Base-by-base conservation (phyloP, 2,329 filamentous ascomycete genomes). In the Diaporthe ampelina region DNA sequence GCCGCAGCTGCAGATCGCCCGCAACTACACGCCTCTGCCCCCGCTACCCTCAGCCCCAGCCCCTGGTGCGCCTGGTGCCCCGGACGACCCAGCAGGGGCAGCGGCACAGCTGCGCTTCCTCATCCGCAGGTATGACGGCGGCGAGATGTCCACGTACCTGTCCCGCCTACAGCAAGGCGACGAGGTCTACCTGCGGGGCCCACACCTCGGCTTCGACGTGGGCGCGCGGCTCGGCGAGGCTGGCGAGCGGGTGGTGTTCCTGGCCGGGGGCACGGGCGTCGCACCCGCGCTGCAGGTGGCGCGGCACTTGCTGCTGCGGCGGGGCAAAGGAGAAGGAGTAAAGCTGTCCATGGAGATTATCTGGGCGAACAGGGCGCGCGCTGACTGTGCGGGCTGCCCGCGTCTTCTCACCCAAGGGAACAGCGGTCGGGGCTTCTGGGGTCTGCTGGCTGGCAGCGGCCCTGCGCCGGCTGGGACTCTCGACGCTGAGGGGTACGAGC, bases 181-280 rank as follows among this genome's bases (percentile, higher is more conserved):
- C 7, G 86, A 87, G 6, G 86, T 98, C 57, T 92, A 95, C 81
- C 83, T 98, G 56, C 90, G 97, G 56, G 96, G 97, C 0, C 95
- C 96, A 4, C 91, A 93, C 78, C 82, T 90, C 0, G 94, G 96
- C 61, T 94, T 92, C 76, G 81, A 88, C 79, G 79, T 90, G 5
- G 65, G 68, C 13, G 77, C 77, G 58, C 77, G 86, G 17, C 77
- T 86, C 10, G 83, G 83, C 10, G 73, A 19, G 13, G 69, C 26
- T 13, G 73, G 74, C 29, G 40, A 85, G 67, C 86, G 89, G 74
- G 87, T 98, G 3, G 86, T 98, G 2, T 98, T 98, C 80, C 85
- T 98, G 29, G 97, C 95, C 1, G 97, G 95, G 2, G 97, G 97
- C 0, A 99, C 97, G 0, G 96, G 97, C 0, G 94, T 99, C 78